Conservation (phyloP, 106 monocot species). For the Allium cepa region DNA sequence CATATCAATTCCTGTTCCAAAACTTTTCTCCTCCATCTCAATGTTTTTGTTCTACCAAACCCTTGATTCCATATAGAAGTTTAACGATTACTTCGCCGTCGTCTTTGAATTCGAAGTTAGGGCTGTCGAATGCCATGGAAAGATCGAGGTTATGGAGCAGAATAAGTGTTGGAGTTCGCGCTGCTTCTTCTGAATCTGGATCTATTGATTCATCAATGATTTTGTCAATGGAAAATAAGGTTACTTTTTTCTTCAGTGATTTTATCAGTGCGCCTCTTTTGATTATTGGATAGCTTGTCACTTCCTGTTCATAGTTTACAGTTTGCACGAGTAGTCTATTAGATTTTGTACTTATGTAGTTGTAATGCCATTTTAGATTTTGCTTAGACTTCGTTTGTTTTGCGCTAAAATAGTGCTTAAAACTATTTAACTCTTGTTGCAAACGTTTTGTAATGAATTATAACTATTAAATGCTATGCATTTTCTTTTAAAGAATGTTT, state of each 20-base stretch:
- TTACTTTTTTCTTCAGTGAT: not conserved
- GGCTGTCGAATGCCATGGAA: not conserved
- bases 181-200: constrained; percentile 35
- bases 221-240: constrained; percentile 75
- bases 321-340: not conserved
- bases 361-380: not conserved
- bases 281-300: no score
- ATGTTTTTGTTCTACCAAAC: not conserved
- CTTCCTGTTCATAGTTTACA: not conserved
- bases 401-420: not conserved
- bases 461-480: no score
- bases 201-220: constrained; percentile 60
- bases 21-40: not conserved
- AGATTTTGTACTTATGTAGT: not conserved
- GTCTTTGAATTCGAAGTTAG: not conserved
- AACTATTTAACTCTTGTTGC: not conserved
- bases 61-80: not conserved
- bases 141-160: not conserved
- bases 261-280: no score
- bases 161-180: constrained; percentile 23
- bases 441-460: no score
- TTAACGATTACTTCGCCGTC: not conserved
- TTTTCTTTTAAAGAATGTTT: no score
- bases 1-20: not conserved
- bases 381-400: not conserved